phyloP scores from a whole-genome alignment of 1,284 basidiomycete species.

The Neonothopanus nambi region DNA sequence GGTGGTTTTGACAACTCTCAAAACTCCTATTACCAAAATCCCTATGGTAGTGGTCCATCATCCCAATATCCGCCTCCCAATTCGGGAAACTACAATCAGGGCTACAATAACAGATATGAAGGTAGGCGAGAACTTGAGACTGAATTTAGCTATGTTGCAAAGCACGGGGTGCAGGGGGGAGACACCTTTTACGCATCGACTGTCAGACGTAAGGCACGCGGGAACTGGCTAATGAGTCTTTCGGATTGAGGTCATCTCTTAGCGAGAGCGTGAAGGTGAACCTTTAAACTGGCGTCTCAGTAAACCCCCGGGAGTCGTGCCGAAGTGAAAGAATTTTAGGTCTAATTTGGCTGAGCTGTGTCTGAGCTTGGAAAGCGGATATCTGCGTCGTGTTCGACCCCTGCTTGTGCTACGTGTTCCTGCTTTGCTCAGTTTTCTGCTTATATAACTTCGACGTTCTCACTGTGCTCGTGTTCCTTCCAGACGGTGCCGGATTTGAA shows the following conservation, averaged over 20 bases:
- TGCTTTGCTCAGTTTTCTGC: slow-evolving; percentile 34
- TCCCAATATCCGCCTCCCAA: slow-evolving; percentile 32
- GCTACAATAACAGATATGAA: slow-evolving; percentile 62
- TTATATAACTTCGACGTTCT: slow-evolving; percentile 42
- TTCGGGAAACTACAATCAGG: slow-evolving; percentile 52
- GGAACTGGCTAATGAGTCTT: slow-evolving; percentile 25
- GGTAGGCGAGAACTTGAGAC: slow-evolving; percentile 76
- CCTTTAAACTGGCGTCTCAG: background rate
- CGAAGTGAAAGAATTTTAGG: slow-evolving; percentile 2
- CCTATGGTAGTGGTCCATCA: slow-evolving; percentile 50
- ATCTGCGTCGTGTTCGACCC: slow-evolving; percentile 20
- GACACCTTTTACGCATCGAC: slow-evolving; percentile 21
- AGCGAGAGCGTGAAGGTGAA: slow-evolving; percentile 21
- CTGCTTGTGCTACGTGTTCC: slow-evolving; percentile 38
- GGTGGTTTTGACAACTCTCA: slow-evolving; percentile 64
- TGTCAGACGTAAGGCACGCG: slow-evolving; percentile 15
- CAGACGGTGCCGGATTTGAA: slow-evolving; percentile 60
- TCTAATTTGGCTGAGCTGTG: too few relatives aligned
- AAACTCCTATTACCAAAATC: slow-evolving; percentile 70
- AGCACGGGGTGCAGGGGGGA: slow-evolving; percentile 22
- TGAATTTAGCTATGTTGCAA: slow-evolving; percentile 33
- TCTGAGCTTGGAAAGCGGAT: background rate
- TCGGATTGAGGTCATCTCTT: slow-evolving; percentile 23
- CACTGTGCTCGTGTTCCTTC: slow-evolving; percentile 50
- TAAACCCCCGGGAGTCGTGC: background rate